Evolutionary conservation across 129 eudicot species (phyloP), one percentile per base, ranked within the genome.

Genomic region (Sambucus nigra): DNA sequence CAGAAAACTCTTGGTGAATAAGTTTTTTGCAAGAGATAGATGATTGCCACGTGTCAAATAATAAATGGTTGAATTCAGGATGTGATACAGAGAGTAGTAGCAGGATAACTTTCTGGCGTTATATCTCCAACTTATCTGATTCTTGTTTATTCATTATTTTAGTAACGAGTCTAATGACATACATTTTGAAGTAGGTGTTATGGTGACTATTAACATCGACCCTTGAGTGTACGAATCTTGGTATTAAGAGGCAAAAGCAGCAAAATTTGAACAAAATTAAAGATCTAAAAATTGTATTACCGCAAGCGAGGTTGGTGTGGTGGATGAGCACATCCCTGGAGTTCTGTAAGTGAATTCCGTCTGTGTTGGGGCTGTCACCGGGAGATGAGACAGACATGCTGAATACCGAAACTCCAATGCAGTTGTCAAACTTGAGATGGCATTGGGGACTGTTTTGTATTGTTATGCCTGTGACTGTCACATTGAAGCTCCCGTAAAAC

Each of bases 301-400:
- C 98, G 20, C 98, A 89, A 57, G 86, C 83, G 55, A 89, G 80
- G 57, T 69, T 77, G 24, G 81, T 14, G 12, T 79, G 51, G 47
- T 77, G 93, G 64, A 89, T 85, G 23, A 79, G 71, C 59, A 85
- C 94, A 42, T 89, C 85, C 56, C 67, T 81, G 44, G 98, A 85
- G 71, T 81, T 89, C 63, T 89, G 98, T 47, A 89, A 66, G 69
- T 89, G 98, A 28, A 89, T 89, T 55, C 98, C 95, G 29, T 89
- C 98, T 16, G 98, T 89, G 60, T 89, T 85, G 8, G 98, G 98
- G 57, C 98, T 89, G 60, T 85, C 83, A 47, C 95, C 95, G 0
- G 98, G 95, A 55, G 98, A 89, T 1, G 83, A 68, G 50, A 71
- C 80, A 14, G 61, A 68, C 58, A 85, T 59, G 61, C 78, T 47